These are phyloP conservation scores for Elongisporangium undulatum DNA, from an alignment of 352 stramenopile species.

Conservation along the genomic window DNA sequence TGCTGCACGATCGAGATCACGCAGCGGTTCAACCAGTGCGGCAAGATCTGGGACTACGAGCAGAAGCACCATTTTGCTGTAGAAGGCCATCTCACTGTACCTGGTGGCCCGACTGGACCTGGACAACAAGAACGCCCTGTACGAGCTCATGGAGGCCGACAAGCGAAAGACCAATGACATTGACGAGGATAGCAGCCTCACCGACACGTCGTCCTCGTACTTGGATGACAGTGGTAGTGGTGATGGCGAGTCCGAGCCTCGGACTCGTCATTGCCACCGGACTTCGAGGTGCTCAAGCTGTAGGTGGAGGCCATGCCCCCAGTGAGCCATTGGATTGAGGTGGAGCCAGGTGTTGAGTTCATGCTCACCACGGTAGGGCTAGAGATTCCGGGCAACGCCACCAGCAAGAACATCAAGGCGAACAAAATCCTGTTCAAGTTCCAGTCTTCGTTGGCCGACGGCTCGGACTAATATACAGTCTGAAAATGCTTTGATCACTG, in stretches of 20 bases:
- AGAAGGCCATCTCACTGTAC: slow-evolving; percentile 50
- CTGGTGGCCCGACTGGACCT: slow-evolving; percentile 36
- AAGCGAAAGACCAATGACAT: slow-evolving; percentile 8
- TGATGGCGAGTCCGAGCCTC: slow-evolving; percentile 20
- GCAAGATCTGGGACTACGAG: slow-evolving; percentile 35
- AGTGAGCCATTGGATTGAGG: slow-evolving; percentile 38
- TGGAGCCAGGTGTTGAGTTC: slow-evolving; percentile 39
- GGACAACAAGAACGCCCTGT: slow-evolving; percentile 28
- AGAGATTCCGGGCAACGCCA: slow-evolving; percentile 16
- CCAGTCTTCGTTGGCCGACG: slow-evolving; percentile 18
- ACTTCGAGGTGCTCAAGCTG: slow-evolving; percentile 27
- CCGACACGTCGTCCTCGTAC: slow-evolving; percentile 15
- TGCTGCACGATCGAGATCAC: slow-evolving; percentile 31
- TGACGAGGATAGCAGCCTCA: slow-evolving; percentile 5
- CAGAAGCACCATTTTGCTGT: slow-evolving; percentile 44
- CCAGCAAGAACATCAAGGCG: slow-evolving; percentile 15
- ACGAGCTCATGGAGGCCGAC: slow-evolving; percentile 40
- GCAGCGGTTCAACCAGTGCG: slow-evolving; percentile 29
- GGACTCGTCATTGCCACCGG: too few relatives aligned
- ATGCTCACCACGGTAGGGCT: slow-evolving; percentile 32
- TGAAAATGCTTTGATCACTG: too few relatives aligned
- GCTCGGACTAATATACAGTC: too few relatives aligned
- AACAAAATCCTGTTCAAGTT: slow-evolving; percentile 24
- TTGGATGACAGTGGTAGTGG: slow-evolving; percentile 21
- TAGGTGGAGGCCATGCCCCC: slow-evolving; percentile 31